phyloP scores from a whole-genome alignment of 2,329 filamentous ascomycete genomes.

The Fusarium sp. region DNA sequence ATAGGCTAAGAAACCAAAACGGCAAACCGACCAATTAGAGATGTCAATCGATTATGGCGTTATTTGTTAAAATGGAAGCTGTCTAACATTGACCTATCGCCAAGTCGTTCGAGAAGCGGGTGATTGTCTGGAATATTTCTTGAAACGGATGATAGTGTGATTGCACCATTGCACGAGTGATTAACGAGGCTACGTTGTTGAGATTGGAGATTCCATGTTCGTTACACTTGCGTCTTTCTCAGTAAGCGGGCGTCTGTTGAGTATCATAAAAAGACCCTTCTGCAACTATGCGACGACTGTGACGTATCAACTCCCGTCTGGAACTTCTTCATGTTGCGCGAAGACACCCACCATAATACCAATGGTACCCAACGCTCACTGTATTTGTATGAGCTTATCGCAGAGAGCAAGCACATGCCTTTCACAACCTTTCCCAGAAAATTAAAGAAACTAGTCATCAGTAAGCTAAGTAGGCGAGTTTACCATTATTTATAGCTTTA shows the following conservation, averaged over 20 bases:
- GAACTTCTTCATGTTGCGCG: too few species aligned
- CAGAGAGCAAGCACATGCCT: too few species aligned
- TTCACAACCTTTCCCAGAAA: rapidly evolving
- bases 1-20: slow-evolving; percentile 5
- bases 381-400: too few species aligned
- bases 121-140: slow-evolving; percentile 23
- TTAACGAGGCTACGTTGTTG: background rate
- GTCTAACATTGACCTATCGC: background rate
- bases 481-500: background rate
- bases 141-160: slow-evolving; percentile 10
- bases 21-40: slow-evolving; percentile 15
- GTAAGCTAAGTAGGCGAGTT: background rate
- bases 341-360: too few species aligned
- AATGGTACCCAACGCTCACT: too few species aligned
- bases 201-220: background rate
- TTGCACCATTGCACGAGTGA: slow-evolving; percentile 12
- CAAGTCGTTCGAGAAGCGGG: background rate
- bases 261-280: background rate
- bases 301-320: background rate
- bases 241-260: background rate
- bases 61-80: slow-evolving; percentile 14
- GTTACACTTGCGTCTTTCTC: background rate
- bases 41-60: slow-evolving; percentile 19
- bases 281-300: background rate
- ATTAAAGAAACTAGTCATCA: background rate